These are phyloP conservation scores for Hanseniaspora clermontiae DNA, from an alignment of 805 yeast genomes.

Conservation along the genomic window DNA sequence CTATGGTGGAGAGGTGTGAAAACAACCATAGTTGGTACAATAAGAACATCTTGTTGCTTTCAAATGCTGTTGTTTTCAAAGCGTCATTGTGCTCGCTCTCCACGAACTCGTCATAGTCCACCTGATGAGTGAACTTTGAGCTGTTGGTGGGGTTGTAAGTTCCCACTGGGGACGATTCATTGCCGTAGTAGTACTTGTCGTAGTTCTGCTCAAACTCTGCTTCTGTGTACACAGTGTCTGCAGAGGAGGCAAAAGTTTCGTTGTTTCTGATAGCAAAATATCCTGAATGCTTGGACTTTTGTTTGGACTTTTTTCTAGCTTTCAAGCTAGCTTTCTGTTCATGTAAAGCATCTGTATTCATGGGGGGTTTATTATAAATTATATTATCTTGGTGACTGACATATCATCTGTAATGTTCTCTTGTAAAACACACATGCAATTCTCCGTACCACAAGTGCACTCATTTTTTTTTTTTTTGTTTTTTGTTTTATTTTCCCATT, in stretches of 20 bases:
- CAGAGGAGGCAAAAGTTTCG: neutral
- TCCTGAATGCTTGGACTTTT: neutral
- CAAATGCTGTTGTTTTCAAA: neutral
- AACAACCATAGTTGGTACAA: neutral
- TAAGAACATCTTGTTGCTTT: neutral
- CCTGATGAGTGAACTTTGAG: neutral
- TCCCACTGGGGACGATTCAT: neutral
- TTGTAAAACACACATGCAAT: no score
- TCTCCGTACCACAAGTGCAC: no score
- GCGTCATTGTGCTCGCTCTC: neutral
- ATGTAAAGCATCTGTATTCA: neutral
- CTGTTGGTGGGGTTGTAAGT: neutral
- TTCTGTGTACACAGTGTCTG: neutral
- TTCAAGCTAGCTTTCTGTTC: neutral
- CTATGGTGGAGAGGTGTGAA: constrained; percentile 2
- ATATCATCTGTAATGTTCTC: no score
- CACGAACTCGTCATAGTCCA: neutral
- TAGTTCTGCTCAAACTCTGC: neutral
- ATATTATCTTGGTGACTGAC: no score
- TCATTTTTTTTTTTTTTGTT: no score
- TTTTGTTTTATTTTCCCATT: no score
- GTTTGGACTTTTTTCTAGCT: neutral
- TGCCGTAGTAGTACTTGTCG: neutral
- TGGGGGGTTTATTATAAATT: neutral
- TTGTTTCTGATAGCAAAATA: neutral